Evolutionary conservation across 306 rosid genomes (phyloP), one percentile per base, ranked within the genome.

Genomic region (Ceratonia siliqua): DNA sequence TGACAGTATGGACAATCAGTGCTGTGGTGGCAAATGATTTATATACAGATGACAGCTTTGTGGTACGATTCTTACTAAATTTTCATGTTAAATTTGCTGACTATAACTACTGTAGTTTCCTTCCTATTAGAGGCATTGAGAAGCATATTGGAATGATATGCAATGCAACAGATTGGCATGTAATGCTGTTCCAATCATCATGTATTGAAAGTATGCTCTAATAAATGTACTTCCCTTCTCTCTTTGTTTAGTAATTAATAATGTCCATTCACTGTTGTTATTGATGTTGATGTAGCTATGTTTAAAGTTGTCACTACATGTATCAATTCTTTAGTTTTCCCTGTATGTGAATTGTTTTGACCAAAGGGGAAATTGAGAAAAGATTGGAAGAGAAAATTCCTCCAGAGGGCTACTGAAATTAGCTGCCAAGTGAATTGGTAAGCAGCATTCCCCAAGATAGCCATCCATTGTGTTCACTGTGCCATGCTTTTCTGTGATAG

Each of bases 1-100:
- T 94, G 69, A 79, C 77, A 9, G 68, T 88, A 7, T 92, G 96
- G 97, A 85, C 82, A 20, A 67, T 90, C 67, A 69, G 20, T 63
- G 89, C 92, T 35, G 96, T 94, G 79, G 82, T 88, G 61, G 96
- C 95, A 45, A 94, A 86, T 74, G 93, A 94, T 81, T 83, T 94
- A 33, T 76, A 77, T 64, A 94, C 97, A 0, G 97, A 94, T 62
- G 99, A 94, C 79, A 90, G 97, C 85, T 94, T 94, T 87, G 88
- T 90, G 97, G 95, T 90, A 83, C 33, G 92, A 61, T 55, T 64
- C 74, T 59, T 81, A 36, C 53, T 38, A 4, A 49, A 57, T 12
- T n/a, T 53, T 77, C 49, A 43, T 55, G 17, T 42, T 67, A 1
- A 62, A 52, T 41, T 73, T 73, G 20, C 42, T 56, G 72, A 62